phyloP scores from a whole-genome alignment of 2,329 filamentous ascomycete genomes.

The Elsinoe arachidis region DNA sequence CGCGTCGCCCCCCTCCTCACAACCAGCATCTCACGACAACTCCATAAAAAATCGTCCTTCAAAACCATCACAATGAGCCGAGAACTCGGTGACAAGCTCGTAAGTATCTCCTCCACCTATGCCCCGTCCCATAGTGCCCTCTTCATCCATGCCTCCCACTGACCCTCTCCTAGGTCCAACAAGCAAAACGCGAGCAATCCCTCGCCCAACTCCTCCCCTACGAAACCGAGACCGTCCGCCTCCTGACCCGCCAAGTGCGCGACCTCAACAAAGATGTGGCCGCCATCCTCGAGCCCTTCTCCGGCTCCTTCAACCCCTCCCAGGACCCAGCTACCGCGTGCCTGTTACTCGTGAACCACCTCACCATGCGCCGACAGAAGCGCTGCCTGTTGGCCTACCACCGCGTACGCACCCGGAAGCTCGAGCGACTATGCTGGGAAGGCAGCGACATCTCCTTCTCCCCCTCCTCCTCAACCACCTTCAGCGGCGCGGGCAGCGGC shows the following conservation, averaged over 20 bases:
- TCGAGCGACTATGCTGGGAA: slow-evolving; percentile 90
- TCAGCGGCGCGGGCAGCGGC: too few species aligned
- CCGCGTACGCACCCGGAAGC: slow-evolving; percentile 76
- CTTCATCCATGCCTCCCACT: not conserved
- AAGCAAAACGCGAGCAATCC: slow-evolving; percentile 89
- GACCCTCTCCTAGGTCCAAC: slow-evolving; percentile 59
- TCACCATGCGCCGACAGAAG: slow-evolving; percentile 94
- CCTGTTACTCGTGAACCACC: slow-evolving; percentile 81
- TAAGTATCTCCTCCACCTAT: slow-evolving; percentile 34
- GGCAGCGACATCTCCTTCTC: slow-evolving; percentile 74
- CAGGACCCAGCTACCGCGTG: slow-evolving; percentile 77
- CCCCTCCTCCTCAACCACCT: slow-evolving; percentile 29
- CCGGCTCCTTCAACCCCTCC: slow-evolving; percentile 72
- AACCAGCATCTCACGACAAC: not conserved
- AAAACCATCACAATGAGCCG: slow-evolving; percentile 60
- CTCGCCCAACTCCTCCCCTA: slow-evolving; percentile 82
- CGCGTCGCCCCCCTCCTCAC: slow-evolving; percentile 4
- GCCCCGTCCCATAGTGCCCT: not conserved
- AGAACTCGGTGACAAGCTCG: slow-evolving; percentile 77
- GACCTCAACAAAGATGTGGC: slow-evolving; percentile 83
- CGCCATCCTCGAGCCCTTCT: slow-evolving; percentile 70
- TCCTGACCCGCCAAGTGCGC: slow-evolving; percentile 81
- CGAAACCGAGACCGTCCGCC: slow-evolving; percentile 81
- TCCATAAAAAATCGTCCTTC: not conserved
- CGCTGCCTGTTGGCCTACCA: slow-evolving; percentile 93